Evolutionary conservation across 169 alveolate genomes (phyloP).

Genomic region (Cryptosporidium tyzzeri): DNA sequence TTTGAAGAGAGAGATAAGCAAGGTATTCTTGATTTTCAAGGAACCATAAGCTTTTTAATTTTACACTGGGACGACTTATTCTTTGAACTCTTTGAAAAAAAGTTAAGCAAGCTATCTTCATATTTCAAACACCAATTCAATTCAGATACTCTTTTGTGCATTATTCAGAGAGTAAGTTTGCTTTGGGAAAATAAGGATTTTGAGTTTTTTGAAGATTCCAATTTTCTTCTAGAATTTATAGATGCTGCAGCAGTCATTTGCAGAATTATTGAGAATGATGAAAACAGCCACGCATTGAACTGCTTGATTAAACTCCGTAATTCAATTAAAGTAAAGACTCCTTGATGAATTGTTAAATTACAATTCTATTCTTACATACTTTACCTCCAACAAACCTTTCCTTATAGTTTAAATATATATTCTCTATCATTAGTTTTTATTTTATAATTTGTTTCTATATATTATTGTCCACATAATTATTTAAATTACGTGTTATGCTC

Average conservation of each 20-base stretch:
- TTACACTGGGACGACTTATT: conserved; percentile 70
- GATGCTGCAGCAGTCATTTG: conserved; percentile 56
- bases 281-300: background rate
- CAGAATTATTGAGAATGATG: conserved; percentile 34
- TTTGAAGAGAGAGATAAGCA: conserved; percentile 7
- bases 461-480: background rate
- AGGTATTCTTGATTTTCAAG: conserved; percentile 61
- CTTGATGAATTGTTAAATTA: background rate
- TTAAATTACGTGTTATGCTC: background rate
- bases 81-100: conserved; percentile 29
- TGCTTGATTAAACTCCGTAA: conserved; percentile 37
- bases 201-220: conserved; percentile 49
- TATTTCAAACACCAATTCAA: conserved; percentile 6
- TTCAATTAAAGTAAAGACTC: background rate
- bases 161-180: conserved; percentile 58
- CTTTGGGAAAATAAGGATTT: conserved; percentile 72
- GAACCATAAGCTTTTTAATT: conserved; percentile 49
- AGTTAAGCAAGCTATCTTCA: conserved; percentile 11
- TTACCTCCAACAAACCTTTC: background rate
- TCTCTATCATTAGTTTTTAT: background rate
- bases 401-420: background rate
- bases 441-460: background rate
- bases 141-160: conserved; percentile 44
- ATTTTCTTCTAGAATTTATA: conserved; percentile 40
- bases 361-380: background rate